Base-by-base conservation (phyloP, 2,329 filamentous ascomycete genomes). In the Thielaviopsis musarum region DNA sequence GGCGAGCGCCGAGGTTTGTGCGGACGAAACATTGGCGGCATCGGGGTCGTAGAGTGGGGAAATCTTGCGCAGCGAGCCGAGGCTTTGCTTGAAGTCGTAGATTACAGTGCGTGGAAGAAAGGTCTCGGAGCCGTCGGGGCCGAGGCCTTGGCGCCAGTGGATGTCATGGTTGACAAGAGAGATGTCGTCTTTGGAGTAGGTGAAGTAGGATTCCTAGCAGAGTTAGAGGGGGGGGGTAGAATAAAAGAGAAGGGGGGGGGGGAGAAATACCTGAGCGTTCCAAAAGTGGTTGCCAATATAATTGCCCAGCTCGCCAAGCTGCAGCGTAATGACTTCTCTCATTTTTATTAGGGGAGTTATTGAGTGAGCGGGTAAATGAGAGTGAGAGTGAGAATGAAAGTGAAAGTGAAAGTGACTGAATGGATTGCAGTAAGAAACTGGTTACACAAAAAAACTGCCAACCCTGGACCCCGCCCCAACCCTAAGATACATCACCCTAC, bases 201-300 rank as follows among this genome's bases (percentile, higher is more conserved):
- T 96, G 69, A 97, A 97, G 72, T 98, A 98, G 0, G 91, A 95
- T 76, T 98, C 93, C 87, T 95, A 54, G 6, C 10, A 54, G 7
- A 10, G 45, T 57, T 34, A 49, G 55, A 9, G n/a, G 15, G 21
- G 26, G 55, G 17, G n/a, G 13, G 19, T 52, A 13, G 38, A 13
- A 9, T 15, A 19, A 26, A 1, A 12, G 12, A 21, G 45, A 10
- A 17, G 12, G 21, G n/a, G 30, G 17, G 9, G 28, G 38, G n/a
- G 38, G 26, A 5, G 22, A 52, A 68, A 63, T 67, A 88, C 88
- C 76, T 95, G 91, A 5, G 87, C 78, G 67, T 98, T 98, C 93
- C 93, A 98, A 71, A 96, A 98, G 74, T 98, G 93, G 0, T 91
- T 94, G 30, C 87, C 91, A 22, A 94, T 75, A 67, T 96, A 95